phyloP scores from a whole-genome alignment of 768 basidiomycete species.

The Tricholoma hemisulphureum region DNA sequence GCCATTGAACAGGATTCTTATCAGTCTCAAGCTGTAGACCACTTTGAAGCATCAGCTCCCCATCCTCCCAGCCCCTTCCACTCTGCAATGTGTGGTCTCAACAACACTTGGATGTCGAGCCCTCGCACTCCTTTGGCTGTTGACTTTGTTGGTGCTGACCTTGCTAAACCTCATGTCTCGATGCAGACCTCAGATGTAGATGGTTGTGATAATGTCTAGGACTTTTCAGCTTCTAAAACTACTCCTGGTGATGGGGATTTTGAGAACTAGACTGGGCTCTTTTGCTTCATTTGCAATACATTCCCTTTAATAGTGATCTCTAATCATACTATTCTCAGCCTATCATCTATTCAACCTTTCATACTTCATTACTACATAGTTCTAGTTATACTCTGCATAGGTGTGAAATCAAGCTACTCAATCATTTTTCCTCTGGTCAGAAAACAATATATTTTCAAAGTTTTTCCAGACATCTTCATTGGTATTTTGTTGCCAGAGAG shows the following conservation, averaged over 20 bases:
- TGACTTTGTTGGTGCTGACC: not conserved
- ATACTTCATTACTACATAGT: not conserved
- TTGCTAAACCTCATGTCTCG: not conserved
- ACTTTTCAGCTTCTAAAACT: not conserved
- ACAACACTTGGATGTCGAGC: not conserved
- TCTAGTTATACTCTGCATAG: conserved; percentile 4
- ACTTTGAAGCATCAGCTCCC: not conserved
- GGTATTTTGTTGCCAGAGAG: conserved; percentile 32
- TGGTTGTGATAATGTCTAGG: not conserved
- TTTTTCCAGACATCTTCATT: conserved; percentile 33
- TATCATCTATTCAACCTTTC: conserved; percentile 4
- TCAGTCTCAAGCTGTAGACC: not conserved
- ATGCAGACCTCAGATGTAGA: not conserved
- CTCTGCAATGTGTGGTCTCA: not conserved
- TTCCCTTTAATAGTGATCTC: not conserved
- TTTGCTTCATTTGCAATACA: not conserved
- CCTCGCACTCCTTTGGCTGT: not conserved
- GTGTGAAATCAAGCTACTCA: conserved; percentile 35
- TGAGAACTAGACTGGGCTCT: not conserved
- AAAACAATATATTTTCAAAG: conserved; percentile 40
- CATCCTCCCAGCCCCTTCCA: not conserved
- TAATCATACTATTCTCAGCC: conserved; percentile 1
- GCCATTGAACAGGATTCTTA: not conserved
- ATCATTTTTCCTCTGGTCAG: conserved; percentile 31
- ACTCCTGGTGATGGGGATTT: not conserved